Percentiles rank a stretch among this genome's conserved stretches.
phyloP scores from a whole-genome alignment of 495 filamentous ascomycete genomes.

The Lophiostoma macrostomum region DNA sequence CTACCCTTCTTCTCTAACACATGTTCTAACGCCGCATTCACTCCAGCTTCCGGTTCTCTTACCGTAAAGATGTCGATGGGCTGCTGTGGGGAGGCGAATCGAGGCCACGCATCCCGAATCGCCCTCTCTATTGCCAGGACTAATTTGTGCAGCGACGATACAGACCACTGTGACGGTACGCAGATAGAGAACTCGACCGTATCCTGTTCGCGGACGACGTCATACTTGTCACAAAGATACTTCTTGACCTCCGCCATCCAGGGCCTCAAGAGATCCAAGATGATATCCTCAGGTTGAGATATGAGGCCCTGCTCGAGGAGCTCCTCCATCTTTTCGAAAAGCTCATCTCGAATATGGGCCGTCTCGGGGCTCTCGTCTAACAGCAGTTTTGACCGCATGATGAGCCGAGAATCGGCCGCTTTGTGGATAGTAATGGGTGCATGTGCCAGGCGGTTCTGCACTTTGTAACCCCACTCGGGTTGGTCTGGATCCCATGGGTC shows the following conservation, averaged over 20 bases:
- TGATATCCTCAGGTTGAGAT: background rate
- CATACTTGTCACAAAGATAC: background rate
- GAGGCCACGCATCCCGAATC: background rate
- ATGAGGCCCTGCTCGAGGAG: background rate
- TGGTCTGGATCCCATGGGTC: too few relatives aligned
- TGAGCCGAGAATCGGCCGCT: too few relatives aligned
- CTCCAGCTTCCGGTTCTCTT: background rate
- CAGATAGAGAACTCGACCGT: background rate
- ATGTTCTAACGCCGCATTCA: too few relatives aligned
- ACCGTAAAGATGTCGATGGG: background rate
- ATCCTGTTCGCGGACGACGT: background rate
- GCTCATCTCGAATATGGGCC: background rate
- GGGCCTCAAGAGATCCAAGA: background rate
- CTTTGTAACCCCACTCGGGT: too few relatives aligned
- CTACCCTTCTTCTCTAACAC: too few relatives aligned
- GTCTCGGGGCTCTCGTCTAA: background rate
- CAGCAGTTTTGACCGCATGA: background rate
- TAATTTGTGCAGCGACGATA: background rate
- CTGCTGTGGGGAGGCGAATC: background rate
- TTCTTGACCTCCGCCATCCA: background rate
- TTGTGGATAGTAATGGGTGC: too few relatives aligned
- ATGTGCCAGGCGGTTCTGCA: too few relatives aligned
- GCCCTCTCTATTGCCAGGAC: background rate
- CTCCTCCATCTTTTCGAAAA: background rate
- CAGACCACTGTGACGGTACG: background rate